Percentiles rank a stretch among this genome's conserved stretches.
These are phyloP conservation scores for Capsicum pubescens DNA, from an alignment of 257 asterid species.

Conservation along the genomic window DNA sequence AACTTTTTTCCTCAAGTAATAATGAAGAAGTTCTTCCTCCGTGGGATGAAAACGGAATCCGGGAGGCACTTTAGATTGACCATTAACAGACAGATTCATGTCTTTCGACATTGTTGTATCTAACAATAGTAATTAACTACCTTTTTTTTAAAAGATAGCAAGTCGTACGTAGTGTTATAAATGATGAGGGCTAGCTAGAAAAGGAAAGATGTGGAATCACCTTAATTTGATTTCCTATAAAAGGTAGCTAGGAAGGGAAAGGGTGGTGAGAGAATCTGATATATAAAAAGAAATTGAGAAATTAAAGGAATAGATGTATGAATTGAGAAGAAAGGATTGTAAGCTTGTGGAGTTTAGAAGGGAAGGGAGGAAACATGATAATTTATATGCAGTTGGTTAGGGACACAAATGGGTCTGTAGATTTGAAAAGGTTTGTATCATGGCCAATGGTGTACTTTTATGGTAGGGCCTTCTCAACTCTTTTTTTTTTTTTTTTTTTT, in stretches of 20 bases:
- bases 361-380: constrained; percentile 45
- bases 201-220: background rate
- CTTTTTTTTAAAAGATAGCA: background rate
- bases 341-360: constrained; percentile 35
- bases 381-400: constrained; percentile 56
- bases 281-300: background rate
- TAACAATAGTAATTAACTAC: too few species aligned
- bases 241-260: background rate
- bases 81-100: constrained; percentile 81
- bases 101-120: constrained; percentile 37
- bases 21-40: constrained; percentile 88
- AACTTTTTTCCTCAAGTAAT: constrained; percentile 82
- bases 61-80: constrained; percentile 84
- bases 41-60: constrained; percentile 96
- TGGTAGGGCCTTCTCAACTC: constrained; percentile 9
- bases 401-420: constrained; percentile 26
- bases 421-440: constrained; percentile 62
- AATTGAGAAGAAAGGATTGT: constrained; percentile 16
- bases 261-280: background rate
- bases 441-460: constrained; percentile 34
- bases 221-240: background rate
- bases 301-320: background rate
- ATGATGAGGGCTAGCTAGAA: background rate
- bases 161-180: background rate
- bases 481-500: too few species aligned